phyloP scores from a whole-genome alignment of 805 yeast species.

The Yarrowia deformans region DNA sequence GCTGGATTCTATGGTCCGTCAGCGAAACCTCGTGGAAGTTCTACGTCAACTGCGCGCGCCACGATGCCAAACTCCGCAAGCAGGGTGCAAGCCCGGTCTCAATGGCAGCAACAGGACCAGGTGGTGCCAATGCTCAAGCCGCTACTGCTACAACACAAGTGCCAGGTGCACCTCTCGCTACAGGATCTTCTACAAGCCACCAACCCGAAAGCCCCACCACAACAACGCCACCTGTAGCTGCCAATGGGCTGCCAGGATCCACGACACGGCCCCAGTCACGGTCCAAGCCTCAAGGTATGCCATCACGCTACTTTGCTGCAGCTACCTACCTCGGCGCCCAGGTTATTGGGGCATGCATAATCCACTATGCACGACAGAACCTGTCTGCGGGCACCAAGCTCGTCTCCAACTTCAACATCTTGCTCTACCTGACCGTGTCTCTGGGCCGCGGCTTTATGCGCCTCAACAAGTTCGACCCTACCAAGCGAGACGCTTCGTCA shows the following conservation, averaged over 20 bases:
- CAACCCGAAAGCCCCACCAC: conserved; percentile 5
- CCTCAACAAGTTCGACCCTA: conserved; percentile 28
- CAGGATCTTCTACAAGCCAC: background rate
- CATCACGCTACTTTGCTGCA: conserved; percentile 28
- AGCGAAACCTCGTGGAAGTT: conserved; percentile 45
- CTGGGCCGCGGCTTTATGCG: conserved; percentile 42
- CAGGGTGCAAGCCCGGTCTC: background rate
- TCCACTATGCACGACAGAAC: conserved; percentile 41
- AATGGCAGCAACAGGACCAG: background rate
- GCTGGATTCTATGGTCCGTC: conserved; percentile 44
- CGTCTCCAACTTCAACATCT: conserved; percentile 43
- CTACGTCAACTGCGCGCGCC: conserved; percentile 40
- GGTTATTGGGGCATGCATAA: conserved; percentile 43
- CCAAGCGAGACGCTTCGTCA: conserved; percentile 10
- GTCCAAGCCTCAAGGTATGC: conserved; percentile 8
- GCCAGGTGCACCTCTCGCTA: background rate
- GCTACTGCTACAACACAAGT: conserved; percentile 16
- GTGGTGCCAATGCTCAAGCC: background rate
- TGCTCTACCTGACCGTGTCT: conserved; percentile 43
- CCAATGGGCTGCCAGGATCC: background rate
- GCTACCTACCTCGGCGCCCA: conserved; percentile 42
- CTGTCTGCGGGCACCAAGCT: conserved; percentile 43
- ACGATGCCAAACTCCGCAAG: conserved; percentile 12
- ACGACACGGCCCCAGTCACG: background rate
- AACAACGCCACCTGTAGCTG: conserved; percentile 13